Evolutionary conservation across 495 filamentous ascomycete genomes (phyloP), one percentile per base, ranked within the genome.

Genomic region (Podospora pseudoanserina): DNA sequence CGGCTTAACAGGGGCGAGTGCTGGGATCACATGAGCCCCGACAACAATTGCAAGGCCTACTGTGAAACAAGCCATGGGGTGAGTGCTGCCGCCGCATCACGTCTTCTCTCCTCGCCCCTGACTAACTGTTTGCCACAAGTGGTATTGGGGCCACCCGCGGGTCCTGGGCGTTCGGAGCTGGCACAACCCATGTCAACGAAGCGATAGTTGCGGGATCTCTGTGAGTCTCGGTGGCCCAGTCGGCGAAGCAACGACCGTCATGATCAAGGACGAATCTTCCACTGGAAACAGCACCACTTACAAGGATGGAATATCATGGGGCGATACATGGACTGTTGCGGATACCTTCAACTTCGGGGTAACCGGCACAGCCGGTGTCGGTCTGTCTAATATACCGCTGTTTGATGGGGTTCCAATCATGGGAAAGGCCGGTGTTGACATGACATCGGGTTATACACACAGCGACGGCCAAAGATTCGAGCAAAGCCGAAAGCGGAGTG

Each of bases 1-100:
- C 9, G n/a, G n/a, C 55, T 58, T 58, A 19, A 58, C 55, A 7
- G 23, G 9, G 55, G 23, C 7, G 55, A 26, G 16, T 58, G n/a
- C 23, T 19, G n/a, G 55, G n/a, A 19, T 3, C 15, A 20, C n/a
- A 58, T 58, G 55, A 58, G n/a, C 23, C n/a, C n/a, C n/a, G 23
- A 19, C 19, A 58, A 58, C 55, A 20, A 58, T 7, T 58, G 55
- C 23, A 58, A 58, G 6, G 55, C 55, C 1, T 58, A 26, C 6
- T 58, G 55, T 23, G 55, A 58, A 26, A 58, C 55, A 19, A 58
- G 55, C 55, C 55, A 58, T 18, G 55, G 16, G 23, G 55, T 58
- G 55, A 58, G 55, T 58, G 1, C 11, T n/a, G 23, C n/a, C n/a
- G 23, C 30, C 4, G 30, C 30, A 32, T 32, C 30, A 5, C 30